A percentile compares a stretch with the other conserved stretches of the same genome.
phyloP scores from a whole-genome alignment of 495 filamentous ascomycete genomes.

The Aspergillus baeticus region DNA sequence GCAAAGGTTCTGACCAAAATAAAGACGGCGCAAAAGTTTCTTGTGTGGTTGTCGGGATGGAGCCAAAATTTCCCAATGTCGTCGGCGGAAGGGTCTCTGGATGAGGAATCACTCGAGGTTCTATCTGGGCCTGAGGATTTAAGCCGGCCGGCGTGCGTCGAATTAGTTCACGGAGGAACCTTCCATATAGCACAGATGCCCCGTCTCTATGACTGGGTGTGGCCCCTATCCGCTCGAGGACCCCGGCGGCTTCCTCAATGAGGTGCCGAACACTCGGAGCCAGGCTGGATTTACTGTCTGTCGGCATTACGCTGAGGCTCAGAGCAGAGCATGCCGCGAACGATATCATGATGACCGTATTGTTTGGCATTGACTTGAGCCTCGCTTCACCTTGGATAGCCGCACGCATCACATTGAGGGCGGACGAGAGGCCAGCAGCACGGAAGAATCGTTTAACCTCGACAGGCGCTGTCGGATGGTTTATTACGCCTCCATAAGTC shows the following conservation, averaged over 20 bases:
- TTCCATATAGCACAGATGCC: constrained; percentile 59
- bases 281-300: constrained; percentile 52
- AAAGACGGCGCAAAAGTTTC: constrained; percentile 21
- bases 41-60: constrained; percentile 19
- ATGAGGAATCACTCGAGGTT: constrained; percentile 7
- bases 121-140: constrained; percentile 5
- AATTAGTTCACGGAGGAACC: constrained; percentile 59
- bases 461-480: constrained; percentile 67
- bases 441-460: constrained; percentile 72
- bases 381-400: constrained; percentile 69
- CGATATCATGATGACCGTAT: constrained; percentile 74
- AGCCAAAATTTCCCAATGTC: constrained; percentile 15
- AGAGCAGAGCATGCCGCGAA: constrained; percentile 72
- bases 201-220: constrained; percentile 63
- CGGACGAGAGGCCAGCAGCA: constrained; percentile 64
- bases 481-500: constrained; percentile 72
- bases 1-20: constrained; percentile 54
- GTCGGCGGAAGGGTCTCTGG: constrained; percentile 16
- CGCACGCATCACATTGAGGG: constrained; percentile 69
- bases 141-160: constrained; percentile 32
- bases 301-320: constrained; percentile 57
- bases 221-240: constrained; percentile 66
- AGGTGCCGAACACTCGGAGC: constrained; percentile 66
- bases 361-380: constrained; percentile 74
- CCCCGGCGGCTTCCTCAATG: constrained; percentile 67